Base-by-base conservation (phyloP, 1,284 basidiomycete species). In the Sanguinoderma infundibulare region DNA sequence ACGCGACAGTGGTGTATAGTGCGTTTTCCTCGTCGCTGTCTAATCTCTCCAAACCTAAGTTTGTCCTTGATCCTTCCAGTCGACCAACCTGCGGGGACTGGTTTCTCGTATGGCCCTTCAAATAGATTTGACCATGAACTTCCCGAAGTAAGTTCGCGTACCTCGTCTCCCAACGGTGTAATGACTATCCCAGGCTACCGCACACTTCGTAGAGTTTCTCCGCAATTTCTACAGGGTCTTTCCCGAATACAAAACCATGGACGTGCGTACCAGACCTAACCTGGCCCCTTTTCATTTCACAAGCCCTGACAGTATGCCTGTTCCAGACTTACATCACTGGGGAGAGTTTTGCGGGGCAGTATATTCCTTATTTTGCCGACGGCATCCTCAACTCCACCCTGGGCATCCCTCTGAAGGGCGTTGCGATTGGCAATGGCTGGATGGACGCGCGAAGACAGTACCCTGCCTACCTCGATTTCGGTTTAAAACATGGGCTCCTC, bases 291-390 rank as follows among this genome's bases (percentile, higher is more conserved):
- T 5, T 10, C 2, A 20, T 26, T 1, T 28, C 60, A n/a, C n/a
- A n/a, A n/a, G 30, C 28, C 22, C 28, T 44, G 17, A 20, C 36
- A 57, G 54, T 52, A 57, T 47, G 56, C 63, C 17, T 68, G 49
- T 55, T 20, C 10, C 69, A 97, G 94, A 96, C 95, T 1, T 98
- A 96, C 74, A 79, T 98, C 9, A 91, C 91, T 0, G 96, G 96
- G 56, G 96, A 98, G 80, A 95, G 92, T 64, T 99, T 90, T 73
- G 97, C 96, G n/a, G 97, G 98, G n/a, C 96, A 98, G 79, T 98
- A 94, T 80, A 96, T 98, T 66, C 97, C 98, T 14, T 97, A 96
- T 75, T 95, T 98, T 68, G 95, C 95, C 68, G 84, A 95, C 66
- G 90, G 88, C 9, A 80, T 98, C 53, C 79, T 97, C 35, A 82